A percentile compares a stretch with the other conserved stretches of the same genome.
Evolutionary conservation across 192 early-diverging fungal genomes (phyloP).

Genomic region (Gryganskiella cystojenkinii): DNA sequence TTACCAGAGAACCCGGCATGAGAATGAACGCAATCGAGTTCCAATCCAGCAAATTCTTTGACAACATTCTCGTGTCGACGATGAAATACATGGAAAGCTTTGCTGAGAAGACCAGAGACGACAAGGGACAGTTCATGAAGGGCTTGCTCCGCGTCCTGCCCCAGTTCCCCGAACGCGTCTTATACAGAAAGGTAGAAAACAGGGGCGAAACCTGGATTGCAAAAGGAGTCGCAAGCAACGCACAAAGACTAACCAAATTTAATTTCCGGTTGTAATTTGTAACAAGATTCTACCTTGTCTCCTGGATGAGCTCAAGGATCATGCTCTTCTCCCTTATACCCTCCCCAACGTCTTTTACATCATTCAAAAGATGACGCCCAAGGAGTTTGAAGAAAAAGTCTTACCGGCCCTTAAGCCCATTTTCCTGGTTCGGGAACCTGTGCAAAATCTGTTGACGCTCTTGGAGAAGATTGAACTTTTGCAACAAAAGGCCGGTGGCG

Average conservation of each 20-base stretch:
- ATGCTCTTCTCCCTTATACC: constrained; percentile 73
- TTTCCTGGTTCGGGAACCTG: constrained; percentile 68
- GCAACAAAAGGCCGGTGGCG: constrained; percentile 68
- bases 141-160: constrained; percentile 75
- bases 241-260: no score
- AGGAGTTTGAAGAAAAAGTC: constrained; percentile 73
- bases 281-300: constrained; percentile 80
- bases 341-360: constrained; percentile 84
- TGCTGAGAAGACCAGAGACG: constrained; percentile 80
- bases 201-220: no score
- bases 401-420: constrained; percentile 72
- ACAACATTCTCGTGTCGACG: constrained; percentile 81
- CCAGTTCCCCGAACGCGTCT: constrained; percentile 76
- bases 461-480: constrained; percentile 75
- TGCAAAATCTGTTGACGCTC: constrained; percentile 75
- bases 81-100: constrained; percentile 84
- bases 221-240: no score
- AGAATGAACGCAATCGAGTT: constrained; percentile 74
- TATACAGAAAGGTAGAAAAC: constrained; percentile 79
- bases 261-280: no score
- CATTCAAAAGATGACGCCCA: constrained; percentile 62
- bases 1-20: constrained; percentile 61
- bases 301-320: constrained; percentile 80
- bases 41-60: constrained; percentile 78
- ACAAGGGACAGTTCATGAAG: constrained; percentile 85